Percentiles rank a stretch among this genome's conserved stretches.
Evolutionary conservation across 1,284 basidiomycete species (phyloP).

Genomic region (Ustilago trichophora): DNA sequence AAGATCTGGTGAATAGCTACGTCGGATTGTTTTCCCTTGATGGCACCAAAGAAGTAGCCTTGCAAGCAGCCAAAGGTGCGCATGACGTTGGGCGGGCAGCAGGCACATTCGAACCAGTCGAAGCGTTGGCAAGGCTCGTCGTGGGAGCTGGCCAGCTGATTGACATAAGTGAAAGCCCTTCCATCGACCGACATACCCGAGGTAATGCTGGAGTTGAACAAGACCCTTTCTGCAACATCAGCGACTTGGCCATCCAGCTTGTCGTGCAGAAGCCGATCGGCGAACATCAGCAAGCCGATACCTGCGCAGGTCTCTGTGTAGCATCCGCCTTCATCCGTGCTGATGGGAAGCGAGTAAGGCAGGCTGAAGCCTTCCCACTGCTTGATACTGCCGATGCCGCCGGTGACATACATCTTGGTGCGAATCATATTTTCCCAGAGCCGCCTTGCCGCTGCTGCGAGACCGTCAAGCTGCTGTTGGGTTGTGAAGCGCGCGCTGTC

Average conservation of each 20-base stretch:
- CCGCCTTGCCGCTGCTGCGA: conserved; percentile 2
- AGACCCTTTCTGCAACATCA: conserved; percentile 27
- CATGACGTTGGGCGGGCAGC: conserved; percentile 36
- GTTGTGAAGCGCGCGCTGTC: background rate
- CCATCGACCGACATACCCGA: conserved; percentile 35
- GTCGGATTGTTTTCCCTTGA: background rate
- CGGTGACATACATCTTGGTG: conserved; percentile 34
- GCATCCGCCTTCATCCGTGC: conserved; percentile 34
- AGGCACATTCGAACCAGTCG: conserved; percentile 33
- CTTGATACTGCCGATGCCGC: conserved; percentile 26
- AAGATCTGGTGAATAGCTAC: conserved; percentile 31
- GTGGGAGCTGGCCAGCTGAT: conserved; percentile 29
- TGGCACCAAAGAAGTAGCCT: conserved; percentile 27
- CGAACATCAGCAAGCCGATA: conserved; percentile 22
- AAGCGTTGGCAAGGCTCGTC: conserved; percentile 26
- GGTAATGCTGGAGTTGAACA: conserved; percentile 34
- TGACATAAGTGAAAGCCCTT: conserved; percentile 27
- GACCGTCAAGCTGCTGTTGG: conserved; percentile 3
- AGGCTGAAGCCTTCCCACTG: conserved; percentile 37
- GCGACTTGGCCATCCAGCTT: conserved; percentile 12
- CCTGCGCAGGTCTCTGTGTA: conserved; percentile 31
- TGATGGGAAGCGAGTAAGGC: conserved; percentile 23
- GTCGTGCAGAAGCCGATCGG: conserved; percentile 22
- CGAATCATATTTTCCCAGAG: conserved; percentile 25
- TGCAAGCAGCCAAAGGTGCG: conserved; percentile 26